Conservation (phyloP, 169 alveolate species). For the Plasmodium vivax region DNA sequence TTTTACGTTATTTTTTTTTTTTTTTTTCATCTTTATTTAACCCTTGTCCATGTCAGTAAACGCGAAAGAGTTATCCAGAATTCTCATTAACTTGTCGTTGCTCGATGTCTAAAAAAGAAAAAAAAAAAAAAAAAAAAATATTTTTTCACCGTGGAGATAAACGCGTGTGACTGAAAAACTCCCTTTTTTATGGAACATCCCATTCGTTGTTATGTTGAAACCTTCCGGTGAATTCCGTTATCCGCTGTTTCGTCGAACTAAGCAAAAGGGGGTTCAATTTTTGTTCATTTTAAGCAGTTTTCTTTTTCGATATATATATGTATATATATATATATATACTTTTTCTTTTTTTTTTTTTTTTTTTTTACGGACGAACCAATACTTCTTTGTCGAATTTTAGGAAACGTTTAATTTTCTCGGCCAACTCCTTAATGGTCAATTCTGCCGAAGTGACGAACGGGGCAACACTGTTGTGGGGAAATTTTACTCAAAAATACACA, state of each 20-base stretch:
- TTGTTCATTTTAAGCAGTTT: neutral
- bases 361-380: conserved; percentile 24
- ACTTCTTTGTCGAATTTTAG: conserved; percentile 49
- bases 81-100: conserved; percentile 46
- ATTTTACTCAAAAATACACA: neutral
- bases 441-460: conserved; percentile 8
- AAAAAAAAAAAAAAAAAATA: neutral
- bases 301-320: neutral
- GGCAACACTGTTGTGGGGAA: neutral
- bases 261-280: neutral
- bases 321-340: too few relatives aligned
- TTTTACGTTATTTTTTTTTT: neutral
- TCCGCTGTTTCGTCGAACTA: conserved; percentile 61
- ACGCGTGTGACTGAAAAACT: neutral
- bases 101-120: conserved; percentile 51
- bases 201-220: conserved; percentile 14
- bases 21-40: neutral
- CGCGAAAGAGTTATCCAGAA: conserved; percentile 33
- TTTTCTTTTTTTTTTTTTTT: neutral
- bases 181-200: neutral
- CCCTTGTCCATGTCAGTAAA: conserved; percentile 62
- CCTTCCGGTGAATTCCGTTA: conserved; percentile 73
- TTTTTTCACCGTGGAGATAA: neutral
- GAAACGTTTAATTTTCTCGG: conserved; percentile 47
- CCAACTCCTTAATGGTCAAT: conserved; percentile 57